These are phyloP conservation scores for Suhomyces vadensis DNA, from an alignment of 805 yeast genomes.

Conservation along the genomic window DNA sequence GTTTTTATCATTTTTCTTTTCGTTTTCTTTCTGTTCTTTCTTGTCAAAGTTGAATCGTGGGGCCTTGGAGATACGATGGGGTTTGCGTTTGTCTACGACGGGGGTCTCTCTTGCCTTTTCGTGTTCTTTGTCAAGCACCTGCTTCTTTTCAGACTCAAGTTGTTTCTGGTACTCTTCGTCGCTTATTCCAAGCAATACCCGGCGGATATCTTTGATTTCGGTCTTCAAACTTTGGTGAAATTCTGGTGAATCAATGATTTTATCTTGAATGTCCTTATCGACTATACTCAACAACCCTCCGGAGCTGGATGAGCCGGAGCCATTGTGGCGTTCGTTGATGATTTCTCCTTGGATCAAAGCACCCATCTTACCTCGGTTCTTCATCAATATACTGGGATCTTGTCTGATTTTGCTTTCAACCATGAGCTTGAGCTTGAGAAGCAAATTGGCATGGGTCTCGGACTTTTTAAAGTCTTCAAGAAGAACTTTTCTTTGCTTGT, in stretches of 20 bases:
- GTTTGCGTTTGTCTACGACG: neutral
- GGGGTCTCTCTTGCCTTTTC: constrained; percentile 10
- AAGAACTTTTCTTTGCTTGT: constrained; percentile 42
- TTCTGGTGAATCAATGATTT: constrained; percentile 43
- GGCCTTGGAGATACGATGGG: constrained; percentile 33
- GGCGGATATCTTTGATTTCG: constrained; percentile 35
- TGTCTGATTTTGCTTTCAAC: constrained; percentile 47
- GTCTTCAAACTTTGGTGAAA: constrained; percentile 33
- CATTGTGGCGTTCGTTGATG: constrained; percentile 25
- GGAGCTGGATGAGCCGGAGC: neutral
- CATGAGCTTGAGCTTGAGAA: constrained; percentile 40
- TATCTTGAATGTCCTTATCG: constrained; percentile 46
- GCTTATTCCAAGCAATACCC: constrained; percentile 34
- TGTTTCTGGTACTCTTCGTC: constrained; percentile 41
- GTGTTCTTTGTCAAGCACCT: constrained; percentile 14
- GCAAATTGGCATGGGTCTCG: constrained; percentile 42
- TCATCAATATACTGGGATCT: constrained; percentile 48
- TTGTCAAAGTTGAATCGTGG: constrained; percentile 33
- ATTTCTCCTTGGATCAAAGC: constrained; percentile 56
- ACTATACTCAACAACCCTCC: constrained; percentile 38
- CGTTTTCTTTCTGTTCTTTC: constrained; percentile 3
- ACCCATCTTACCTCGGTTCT: constrained; percentile 51
- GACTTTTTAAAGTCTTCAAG: constrained; percentile 45
- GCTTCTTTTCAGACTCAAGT: constrained; percentile 19
- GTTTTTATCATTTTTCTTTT: constrained; percentile 6